A percentile compares a stretch with the other conserved stretches of the same genome.
phyloP scores from a whole-genome alignment of 2,329 filamentous ascomycete species.

The Xylaria sp. region DNA sequence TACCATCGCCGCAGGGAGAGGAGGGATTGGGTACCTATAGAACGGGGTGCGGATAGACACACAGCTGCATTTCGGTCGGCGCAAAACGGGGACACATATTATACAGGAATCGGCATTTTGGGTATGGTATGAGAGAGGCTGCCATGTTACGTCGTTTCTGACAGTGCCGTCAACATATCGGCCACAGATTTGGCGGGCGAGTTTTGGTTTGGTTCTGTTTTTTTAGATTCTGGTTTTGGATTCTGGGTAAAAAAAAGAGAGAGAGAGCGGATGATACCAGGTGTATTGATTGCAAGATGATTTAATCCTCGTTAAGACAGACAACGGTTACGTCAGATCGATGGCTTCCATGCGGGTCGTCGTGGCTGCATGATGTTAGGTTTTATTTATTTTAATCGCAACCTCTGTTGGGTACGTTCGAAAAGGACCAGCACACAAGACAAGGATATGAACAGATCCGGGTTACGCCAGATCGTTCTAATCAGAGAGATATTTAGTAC shows the following conservation, averaged over 20 bases:
- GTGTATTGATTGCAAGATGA: not conserved
- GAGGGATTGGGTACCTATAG: not conserved
- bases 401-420: too few species aligned
- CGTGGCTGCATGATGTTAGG: too few species aligned
- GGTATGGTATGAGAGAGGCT: not conserved
- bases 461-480: too few species aligned
- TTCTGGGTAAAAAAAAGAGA: too few species aligned
- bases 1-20: not conserved
- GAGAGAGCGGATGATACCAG: constrained; percentile 10
- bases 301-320: too few species aligned
- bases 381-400: too few species aligned
- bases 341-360: too few species aligned
- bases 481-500: too few species aligned
- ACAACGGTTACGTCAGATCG: too few species aligned
- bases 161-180: not conserved
- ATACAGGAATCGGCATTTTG: not conserved
- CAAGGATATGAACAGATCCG: too few species aligned
- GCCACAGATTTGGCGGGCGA: not conserved
- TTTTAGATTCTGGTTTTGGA: constrained; percentile 3
- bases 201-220: too few species aligned
- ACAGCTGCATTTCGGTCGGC: not conserved
- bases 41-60: not conserved
- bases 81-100: not conserved
- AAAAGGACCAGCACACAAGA: too few species aligned
- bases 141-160: not conserved